phyloP scores from a whole-genome alignment of 2,329 filamentous ascomycete genomes.

The Lasiodiplodia gonubiensis region DNA sequence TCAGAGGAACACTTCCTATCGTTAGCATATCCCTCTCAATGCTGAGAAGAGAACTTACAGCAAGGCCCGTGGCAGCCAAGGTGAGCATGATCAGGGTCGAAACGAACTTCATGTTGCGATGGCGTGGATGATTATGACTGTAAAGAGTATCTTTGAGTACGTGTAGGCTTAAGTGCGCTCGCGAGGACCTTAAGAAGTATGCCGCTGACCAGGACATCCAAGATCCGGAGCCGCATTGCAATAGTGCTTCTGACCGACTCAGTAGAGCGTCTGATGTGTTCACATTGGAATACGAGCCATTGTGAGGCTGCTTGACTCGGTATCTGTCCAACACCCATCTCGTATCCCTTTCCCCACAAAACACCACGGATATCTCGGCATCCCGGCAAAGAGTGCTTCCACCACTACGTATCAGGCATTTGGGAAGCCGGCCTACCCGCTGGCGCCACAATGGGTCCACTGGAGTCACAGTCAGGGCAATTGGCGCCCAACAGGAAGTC shows the following conservation, averaged over 20 bases:
- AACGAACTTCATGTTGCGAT: background rate
- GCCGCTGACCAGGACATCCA: no score
- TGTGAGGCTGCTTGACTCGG: background rate
- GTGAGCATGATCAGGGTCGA: background rate
- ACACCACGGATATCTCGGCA: background rate
- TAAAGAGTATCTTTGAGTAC: no score
- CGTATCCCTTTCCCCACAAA: background rate
- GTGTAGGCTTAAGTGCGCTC: background rate
- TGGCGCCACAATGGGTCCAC: background rate
- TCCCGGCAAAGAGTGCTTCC: background rate
- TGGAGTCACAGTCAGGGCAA: background rate
- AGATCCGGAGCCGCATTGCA: background rate
- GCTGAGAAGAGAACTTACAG: background rate
- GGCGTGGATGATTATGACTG: no score
- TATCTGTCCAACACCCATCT: background rate
- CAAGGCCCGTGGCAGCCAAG: background rate
- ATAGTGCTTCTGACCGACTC: background rate
- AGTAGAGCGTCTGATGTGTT: background rate
- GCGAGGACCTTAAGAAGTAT: background rate
- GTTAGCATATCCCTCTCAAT: background rate
- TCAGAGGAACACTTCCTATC: background rate
- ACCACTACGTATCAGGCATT: background rate
- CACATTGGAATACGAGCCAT: background rate
- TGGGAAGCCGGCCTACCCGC: background rate
- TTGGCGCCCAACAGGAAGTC: background rate